Percentiles rank a stretch among this genome's conserved stretches.
These are phyloP conservation scores for Fomitopsis betulina DNA, from an alignment of 1,284 basidiomycete genomes.

Conservation along the genomic window DNA sequence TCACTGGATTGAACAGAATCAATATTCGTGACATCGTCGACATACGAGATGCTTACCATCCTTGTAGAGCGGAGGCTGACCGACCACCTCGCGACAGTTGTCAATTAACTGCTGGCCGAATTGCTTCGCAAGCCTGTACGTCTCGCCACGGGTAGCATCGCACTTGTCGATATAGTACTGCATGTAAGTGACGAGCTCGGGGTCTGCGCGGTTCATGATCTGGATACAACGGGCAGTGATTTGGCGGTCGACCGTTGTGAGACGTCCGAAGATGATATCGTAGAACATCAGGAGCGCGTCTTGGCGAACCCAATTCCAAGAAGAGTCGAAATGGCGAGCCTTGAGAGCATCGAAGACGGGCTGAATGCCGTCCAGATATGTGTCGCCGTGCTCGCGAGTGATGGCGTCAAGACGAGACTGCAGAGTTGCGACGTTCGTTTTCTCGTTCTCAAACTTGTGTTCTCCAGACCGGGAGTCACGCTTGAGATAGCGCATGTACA, in stretches of 20 bases:
- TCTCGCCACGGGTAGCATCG: constrained; percentile 82
- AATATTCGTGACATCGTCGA: constrained; percentile 2
- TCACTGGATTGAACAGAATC: constrained; percentile 55
- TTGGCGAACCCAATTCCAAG: constrained; percentile 99
- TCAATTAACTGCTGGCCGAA: constrained; percentile 96
- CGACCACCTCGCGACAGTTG: constrained; percentile 85
- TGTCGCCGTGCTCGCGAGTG: constrained; percentile 85
- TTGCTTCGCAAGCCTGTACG: constrained; percentile 91
- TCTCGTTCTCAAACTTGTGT: constrained; percentile 84
- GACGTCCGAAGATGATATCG: constrained; percentile 93
- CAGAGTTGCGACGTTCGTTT: constrained; percentile 64
- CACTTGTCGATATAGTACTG: constrained; percentile 90
- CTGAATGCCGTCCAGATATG: constrained; percentile 92
- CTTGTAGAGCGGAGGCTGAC: constrained; percentile 86
- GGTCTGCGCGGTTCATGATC: constrained; percentile 96
- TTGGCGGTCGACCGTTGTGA: constrained; percentile 90
- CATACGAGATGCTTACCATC: constrained; percentile 55
- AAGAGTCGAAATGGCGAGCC: constrained; percentile 96
- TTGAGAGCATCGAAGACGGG: constrained; percentile 93
- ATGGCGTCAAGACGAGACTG: constrained; percentile 90
- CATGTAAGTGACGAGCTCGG: constrained; percentile 89
- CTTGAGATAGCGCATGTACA: constrained; percentile 94
- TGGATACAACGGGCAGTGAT: constrained; percentile 97
- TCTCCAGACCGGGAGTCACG: constrained; percentile 92
- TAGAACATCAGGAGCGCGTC: constrained; percentile 95